Percentiles rank a stretch among this genome's conserved stretches.
Conservation (phyloP, 2,329 filamentous ascomycete genomes). For the Epichloe sylvatica region DNA sequence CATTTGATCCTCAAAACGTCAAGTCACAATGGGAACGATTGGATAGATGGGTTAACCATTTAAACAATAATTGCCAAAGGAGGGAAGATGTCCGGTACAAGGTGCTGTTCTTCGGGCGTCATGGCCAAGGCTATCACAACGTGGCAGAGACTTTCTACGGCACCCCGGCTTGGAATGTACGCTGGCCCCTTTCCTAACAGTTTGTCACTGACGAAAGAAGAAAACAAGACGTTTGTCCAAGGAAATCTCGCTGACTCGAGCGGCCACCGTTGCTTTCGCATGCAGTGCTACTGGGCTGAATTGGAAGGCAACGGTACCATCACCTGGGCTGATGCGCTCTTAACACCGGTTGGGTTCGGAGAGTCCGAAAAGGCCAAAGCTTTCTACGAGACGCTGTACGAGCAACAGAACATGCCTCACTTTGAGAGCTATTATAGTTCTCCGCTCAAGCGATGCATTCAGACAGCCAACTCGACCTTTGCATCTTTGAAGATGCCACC, state of each 20-base stretch:
- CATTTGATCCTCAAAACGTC: conserved; percentile 22
- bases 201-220: neutral
- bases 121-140: conserved; percentile 54
- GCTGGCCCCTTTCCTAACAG: conserved; percentile 13
- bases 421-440: conserved; percentile 53
- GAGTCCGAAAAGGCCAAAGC: conserved; percentile 44
- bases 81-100: conserved; percentile 44
- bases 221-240: neutral
- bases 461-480: conserved; percentile 51
- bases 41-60: conserved; percentile 36
- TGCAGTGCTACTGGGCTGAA: conserved; percentile 50
- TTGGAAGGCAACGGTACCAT: conserved; percentile 49
- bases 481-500: conserved; percentile 35
- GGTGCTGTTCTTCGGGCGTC: conserved; percentile 53
- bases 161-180: conserved; percentile 52
- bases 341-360: conserved; percentile 41
- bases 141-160: conserved; percentile 52
- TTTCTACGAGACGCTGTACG: conserved; percentile 44
- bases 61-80: conserved; percentile 31
- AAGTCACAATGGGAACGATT: conserved; percentile 55
- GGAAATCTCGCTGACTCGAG: neutral
- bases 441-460: conserved; percentile 47
- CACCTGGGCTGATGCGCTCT: conserved; percentile 48
- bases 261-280: neutral
- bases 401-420: conserved; percentile 38